Base-by-base conservation (phyloP, 768 basidiomycete genomes). In the Boletus subparvulus region DNA sequence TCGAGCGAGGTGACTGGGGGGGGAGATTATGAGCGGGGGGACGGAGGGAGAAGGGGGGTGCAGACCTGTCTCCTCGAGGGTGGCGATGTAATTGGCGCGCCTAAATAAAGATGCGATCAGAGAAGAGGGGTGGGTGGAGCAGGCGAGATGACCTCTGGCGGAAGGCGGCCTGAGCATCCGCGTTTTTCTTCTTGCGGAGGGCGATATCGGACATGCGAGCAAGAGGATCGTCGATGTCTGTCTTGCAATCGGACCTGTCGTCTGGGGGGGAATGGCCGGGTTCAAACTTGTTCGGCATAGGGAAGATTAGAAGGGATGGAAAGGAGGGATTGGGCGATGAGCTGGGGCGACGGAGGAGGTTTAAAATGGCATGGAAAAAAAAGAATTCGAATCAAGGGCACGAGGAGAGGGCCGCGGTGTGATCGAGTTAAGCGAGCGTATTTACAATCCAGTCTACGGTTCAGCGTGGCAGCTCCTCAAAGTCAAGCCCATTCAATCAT, bases 141-240 rank as follows among this genome's bases (percentile, higher is more conserved):
- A 37, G 51, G 26, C 2, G 47, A 32, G 60, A 59, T 66, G 47
- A 72, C 62, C 89, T 75, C 47, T 87, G 87, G 60, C 89, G 80
- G 72, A 92, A 92, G 56, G 90, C 89, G 52, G 91, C 90, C 74
- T 93, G 91, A 3, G 91, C 91, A 68, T 92, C 88, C 36, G 91
- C 91, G 65, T 93, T 93, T 77, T 93, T 93, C 79, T 90, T 90
- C 77, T 90, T 91, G 61, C 90, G 77, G 64, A 88, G 78, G 35
- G 86, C 85, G 13, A 87, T 80, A 71, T 89, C 87, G 61, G 85
- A 79, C 69, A 85, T 69, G 60, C 80, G 80, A 44, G 76, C 64
- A 28, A 57, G 36, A 35, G 71, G 58, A 65, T 70, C 67, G 70
- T 73, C 71, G 45, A 71, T 3, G 66, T 75, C 74, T 52, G 70